Conservation (phyloP, 2,329 filamentous ascomycete species). For the Teratosphaeria epicoccoides region DNA sequence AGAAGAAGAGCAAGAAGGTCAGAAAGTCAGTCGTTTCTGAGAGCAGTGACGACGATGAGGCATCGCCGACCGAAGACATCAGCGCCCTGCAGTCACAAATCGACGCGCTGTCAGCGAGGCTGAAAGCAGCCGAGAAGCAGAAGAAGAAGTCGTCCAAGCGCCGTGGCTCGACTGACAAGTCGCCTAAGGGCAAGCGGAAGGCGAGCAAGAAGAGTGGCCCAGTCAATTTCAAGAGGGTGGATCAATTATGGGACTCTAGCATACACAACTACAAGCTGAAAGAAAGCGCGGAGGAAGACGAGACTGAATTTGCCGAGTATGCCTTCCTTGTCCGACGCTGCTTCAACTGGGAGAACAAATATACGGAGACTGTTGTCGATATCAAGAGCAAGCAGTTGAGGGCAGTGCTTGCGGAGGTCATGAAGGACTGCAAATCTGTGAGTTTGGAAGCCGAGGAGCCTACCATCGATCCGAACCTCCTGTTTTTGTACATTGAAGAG, state of each 20-base stretch:
- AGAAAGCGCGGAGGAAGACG: conserved; percentile 55
- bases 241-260: conserved; percentile 48
- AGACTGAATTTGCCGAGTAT: conserved; percentile 64
- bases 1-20: conserved; percentile 13
- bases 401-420: conserved; percentile 57
- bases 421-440: conserved; percentile 67
- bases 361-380: conserved; percentile 62
- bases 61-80: conserved; percentile 10
- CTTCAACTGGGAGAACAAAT: conserved; percentile 79
- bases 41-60: conserved; percentile 3
- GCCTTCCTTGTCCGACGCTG: conserved; percentile 73
- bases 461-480: conserved; percentile 42
- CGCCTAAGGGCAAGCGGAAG: conserved; percentile 14
- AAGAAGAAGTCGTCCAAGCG: conserved; percentile 12
- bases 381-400: conserved; percentile 75
- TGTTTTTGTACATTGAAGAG: conserved; percentile 61
- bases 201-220: conserved; percentile 31
- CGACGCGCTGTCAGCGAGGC: conserved; percentile 11
- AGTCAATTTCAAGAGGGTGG: conserved; percentile 58
- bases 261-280: conserved; percentile 57
- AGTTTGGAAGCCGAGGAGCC: conserved; percentile 73
- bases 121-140: conserved; percentile 13
- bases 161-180: conserved; percentile 7
- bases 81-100: conserved; percentile 3
- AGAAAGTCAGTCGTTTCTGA: conserved; percentile 1